Evolutionary conservation across 331 rosid genomes (phyloP).

Genomic region (Phaseolus coccineus): DNA sequence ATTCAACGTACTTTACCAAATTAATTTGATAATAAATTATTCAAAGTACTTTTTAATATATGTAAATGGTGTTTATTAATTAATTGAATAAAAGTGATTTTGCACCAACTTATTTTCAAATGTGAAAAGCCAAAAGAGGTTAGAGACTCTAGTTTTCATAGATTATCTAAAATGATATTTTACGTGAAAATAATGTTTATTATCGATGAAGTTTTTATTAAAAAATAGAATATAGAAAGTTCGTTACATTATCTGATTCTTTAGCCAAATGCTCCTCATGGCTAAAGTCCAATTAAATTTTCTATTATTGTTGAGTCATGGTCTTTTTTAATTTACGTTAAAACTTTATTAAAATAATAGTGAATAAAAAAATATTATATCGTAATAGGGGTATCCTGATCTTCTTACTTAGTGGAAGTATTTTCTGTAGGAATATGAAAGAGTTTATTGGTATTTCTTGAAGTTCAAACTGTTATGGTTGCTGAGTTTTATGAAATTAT

Average conservation of each 20-base stretch:
- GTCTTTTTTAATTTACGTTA: no score
- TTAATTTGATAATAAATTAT: not conserved
- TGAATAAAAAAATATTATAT: not conserved
- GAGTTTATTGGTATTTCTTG: no score
- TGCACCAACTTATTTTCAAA: not conserved
- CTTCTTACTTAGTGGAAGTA: no score
- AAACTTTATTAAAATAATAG: no score
- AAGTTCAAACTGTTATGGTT: no score
- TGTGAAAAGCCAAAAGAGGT: not conserved
- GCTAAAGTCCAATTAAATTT: not conserved
- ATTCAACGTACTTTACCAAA: not conserved
- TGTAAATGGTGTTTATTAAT: not conserved
- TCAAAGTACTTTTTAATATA: not conserved
- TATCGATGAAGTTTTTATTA: no score
- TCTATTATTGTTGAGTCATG: no score
- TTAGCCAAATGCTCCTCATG: not conserved
- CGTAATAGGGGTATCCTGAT: not conserved
- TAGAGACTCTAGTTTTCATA: no score
- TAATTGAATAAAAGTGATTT: not conserved
- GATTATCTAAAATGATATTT: no score
- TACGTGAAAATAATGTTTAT: no score
- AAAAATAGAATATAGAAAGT: not conserved
- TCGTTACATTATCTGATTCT: not conserved
- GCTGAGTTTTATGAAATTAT: no score
- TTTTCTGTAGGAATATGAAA: no score